Evolutionary conservation across 179 eudicot genomes (phyloP), one percentile per base, ranked within the genome.

Genomic region (Camellia oleifera): DNA sequence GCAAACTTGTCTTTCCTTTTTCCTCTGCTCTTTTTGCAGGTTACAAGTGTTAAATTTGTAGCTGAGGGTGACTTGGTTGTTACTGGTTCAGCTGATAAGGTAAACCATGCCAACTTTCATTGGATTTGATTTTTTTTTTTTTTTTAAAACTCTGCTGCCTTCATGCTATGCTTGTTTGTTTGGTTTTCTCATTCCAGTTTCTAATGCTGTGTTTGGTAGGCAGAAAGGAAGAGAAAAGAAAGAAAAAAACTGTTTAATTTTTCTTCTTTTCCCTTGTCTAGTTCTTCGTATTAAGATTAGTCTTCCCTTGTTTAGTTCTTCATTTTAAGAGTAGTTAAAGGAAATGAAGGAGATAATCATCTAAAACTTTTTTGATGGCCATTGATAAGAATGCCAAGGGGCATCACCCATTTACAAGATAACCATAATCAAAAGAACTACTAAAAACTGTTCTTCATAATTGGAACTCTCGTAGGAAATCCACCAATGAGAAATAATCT

Each of bases 1-100:
- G 61, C 44, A 18, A 6, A 12, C 26, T 60, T 75, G 14, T 63
- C 44, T 53, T 76, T 63, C 60, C 71, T 72, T 76, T 78, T 67
- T 58, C 58, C 40, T 75, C 66, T 74, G 4, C 44, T 74, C 45
- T 58, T 67, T 67, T 72, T 81, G 84, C 85, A 96, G 99, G 99
- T 96, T 70, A 91, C 92, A 53, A 91, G 98, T 79, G 88, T 96
- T 76, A 96, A 88, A 82, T 84, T 94, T 86, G 92, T 88, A 56
- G 90, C 88, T 15, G 87, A 90, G 76, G 96, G 89, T 72, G 93
- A 90, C 62, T 52, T 94, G 48, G 92, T 96, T 20, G 91, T 96
- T 75, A 92, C 94, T 32, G 97, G 94, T 64, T 96, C 99, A 52
- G 96, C 97, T 60, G 99, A 96, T 82, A 96, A 92, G 95, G 99